These are phyloP conservation scores for Dendrocalamus latiflorus DNA, from an alignment of 202 grass and related monocot species.

Conservation along the genomic window DNA sequence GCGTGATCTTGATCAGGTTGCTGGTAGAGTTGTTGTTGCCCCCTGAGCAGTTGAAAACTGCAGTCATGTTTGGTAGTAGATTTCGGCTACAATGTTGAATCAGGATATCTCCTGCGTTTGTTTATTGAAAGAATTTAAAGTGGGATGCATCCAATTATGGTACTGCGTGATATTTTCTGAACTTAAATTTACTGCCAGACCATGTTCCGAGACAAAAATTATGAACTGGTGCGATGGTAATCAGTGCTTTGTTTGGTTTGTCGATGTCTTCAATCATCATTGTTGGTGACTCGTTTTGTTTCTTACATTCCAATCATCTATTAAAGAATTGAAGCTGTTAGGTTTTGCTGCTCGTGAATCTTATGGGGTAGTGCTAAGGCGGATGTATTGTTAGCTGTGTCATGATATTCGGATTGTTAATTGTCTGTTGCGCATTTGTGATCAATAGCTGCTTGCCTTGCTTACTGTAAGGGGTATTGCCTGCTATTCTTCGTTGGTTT, in stretches of 20 bases:
- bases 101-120: background rate
- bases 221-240: background rate
- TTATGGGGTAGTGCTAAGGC: background rate
- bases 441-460: background rate
- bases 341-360: background rate
- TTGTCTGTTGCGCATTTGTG: background rate
- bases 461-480: background rate
- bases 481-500: background rate
- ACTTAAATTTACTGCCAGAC: background rate
- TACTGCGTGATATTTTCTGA: conserved; percentile 5
- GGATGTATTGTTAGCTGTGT: background rate
- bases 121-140: background rate
- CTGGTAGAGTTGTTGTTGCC: conserved; percentile 44
- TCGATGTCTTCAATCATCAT: background rate
- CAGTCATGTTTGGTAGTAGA: conserved; percentile 5
- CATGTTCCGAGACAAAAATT: background rate
- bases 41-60: conserved; percentile 23
- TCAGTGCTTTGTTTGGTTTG: background rate
- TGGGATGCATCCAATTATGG: background rate
- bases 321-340: background rate
- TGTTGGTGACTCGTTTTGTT: background rate
- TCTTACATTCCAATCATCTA: no score
- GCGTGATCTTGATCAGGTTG: conserved; percentile 85
- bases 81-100: conserved; percentile 24
- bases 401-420: background rate